Evolutionary conservation across 2,329 filamentous ascomycete genomes (phyloP).

Genomic region (Trichoderma lentiforme): DNA sequence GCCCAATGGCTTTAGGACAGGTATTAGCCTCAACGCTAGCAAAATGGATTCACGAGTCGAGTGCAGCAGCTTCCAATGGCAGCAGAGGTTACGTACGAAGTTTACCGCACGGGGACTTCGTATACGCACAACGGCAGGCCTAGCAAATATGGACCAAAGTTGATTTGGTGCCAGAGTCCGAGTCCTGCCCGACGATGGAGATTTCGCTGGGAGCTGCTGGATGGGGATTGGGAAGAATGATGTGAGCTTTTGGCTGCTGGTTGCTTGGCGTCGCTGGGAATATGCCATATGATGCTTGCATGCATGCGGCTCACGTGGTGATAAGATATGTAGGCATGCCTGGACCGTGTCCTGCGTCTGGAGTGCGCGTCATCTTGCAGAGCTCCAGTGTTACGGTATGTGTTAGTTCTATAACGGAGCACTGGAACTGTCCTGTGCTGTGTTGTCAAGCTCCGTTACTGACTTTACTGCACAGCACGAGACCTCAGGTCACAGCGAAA

Average conservation of each 20-base stretch:
- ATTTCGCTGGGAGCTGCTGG: not conserved
- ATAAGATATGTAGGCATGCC: slow-evolving; percentile 10
- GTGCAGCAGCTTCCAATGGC: not conserved
- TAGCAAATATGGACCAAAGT: not conserved
- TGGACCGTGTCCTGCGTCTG: not conserved
- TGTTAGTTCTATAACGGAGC: not conserved
- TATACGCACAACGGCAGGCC: not conserved
- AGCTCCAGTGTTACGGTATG: not conserved
- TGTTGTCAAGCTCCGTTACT: not conserved
- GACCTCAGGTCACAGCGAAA: not conserved
- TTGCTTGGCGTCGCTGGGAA: not conserved
- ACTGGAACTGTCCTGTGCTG: not conserved
- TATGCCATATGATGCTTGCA: slow-evolving; percentile 8
- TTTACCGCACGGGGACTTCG: not conserved
- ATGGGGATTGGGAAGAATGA: not conserved
- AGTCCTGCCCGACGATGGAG: not conserved
- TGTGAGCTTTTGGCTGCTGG: not conserved
- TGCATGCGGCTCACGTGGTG: slow-evolving; percentile 17
- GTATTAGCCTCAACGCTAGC: slow-evolving; percentile 3
- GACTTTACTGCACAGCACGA: not conserved
- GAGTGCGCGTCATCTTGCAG: not conserved
- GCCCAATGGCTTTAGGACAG: not conserved
- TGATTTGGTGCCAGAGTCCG: not conserved
- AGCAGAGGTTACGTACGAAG: not conserved
- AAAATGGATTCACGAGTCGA: not conserved